Evolutionary conservation across 768 basidiomycete species (phyloP).

Genomic region (Pulveroboletus ravenelii): DNA sequence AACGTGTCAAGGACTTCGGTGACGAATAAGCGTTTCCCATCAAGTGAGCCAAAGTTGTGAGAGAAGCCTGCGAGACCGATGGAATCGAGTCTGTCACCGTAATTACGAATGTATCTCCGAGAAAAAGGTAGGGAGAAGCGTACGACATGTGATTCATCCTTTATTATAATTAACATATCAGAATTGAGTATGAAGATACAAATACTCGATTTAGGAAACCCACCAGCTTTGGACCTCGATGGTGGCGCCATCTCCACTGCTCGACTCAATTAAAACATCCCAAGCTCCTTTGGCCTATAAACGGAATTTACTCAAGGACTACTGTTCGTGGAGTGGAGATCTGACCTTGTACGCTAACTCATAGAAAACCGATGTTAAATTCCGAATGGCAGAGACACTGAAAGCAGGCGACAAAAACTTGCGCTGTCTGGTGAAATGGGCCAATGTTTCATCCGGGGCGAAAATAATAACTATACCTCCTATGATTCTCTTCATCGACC

Average conservation of each 20-base stretch:
- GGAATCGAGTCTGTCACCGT: background rate
- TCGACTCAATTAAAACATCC: conserved; percentile 21
- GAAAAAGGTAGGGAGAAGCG: background rate
- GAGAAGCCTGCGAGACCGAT: background rate
- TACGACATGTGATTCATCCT: background rate
- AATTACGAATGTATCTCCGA: background rate
- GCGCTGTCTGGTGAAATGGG: conserved; percentile 26
- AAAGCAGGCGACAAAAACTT: conserved; percentile 37
- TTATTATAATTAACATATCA: background rate
- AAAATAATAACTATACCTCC: background rate
- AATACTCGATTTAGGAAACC: background rate
- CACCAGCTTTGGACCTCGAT: conserved; percentile 37
- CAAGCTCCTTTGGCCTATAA: conserved; percentile 13
- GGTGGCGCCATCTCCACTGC: conserved; percentile 11
- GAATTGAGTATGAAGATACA: background rate
- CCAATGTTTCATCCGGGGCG: background rate
- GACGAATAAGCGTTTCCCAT: conserved; percentile 42
- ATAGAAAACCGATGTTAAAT: conserved; percentile 35
- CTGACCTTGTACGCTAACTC: conserved; percentile 30
- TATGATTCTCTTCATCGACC: conserved; percentile 42
- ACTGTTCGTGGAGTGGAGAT: background rate
- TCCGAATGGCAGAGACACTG: conserved; percentile 34
- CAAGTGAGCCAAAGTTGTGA: conserved; percentile 50
- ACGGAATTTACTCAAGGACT: background rate
- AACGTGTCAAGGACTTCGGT: conserved; percentile 39